Evolutionary conservation across 192 early-diverging fungal genomes (phyloP).

Genomic region (Umbelopsis vinacea): DNA sequence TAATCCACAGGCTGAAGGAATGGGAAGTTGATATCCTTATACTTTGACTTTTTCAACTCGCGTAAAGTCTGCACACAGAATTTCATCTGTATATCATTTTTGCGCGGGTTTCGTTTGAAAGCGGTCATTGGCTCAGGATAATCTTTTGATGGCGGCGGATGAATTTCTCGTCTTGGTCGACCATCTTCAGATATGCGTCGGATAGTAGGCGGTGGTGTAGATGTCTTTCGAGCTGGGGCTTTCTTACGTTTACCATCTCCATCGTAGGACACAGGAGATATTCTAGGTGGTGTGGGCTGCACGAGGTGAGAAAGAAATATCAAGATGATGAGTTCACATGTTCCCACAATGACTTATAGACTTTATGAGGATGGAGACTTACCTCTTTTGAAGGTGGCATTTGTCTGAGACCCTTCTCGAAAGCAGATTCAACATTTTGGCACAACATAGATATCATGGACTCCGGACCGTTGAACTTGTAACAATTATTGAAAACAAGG

Average conservation of each 20-base stretch:
- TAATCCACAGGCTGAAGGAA: constrained; percentile 89
- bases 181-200: constrained; percentile 54
- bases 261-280: constrained; percentile 21
- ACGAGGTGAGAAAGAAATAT: background rate
- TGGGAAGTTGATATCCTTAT: constrained; percentile 71
- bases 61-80: constrained; percentile 64
- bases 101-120: constrained; percentile 35
- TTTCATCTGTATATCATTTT: constrained; percentile 62
- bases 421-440: constrained; percentile 69
- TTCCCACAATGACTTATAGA: background rate
- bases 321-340: constrained; percentile 26
- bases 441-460: constrained; percentile 71
- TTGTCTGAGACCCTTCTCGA: constrained; percentile 70
- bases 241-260: constrained; percentile 34
- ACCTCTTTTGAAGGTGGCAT: constrained; percentile 69
- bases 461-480: constrained; percentile 79
- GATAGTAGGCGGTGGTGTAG: constrained; percentile 26
- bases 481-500: constrained; percentile 81
- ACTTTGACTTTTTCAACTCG: constrained; percentile 71
- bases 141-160: constrained; percentile 61
- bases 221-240: constrained; percentile 26
- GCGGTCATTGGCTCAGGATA: constrained; percentile 46
- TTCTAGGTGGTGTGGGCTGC: constrained; percentile 27
- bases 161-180: constrained; percentile 69
- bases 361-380: constrained; percentile 17